Evolutionary conservation across 352 stramenopile species (phyloP).

Genomic region (Phytophthora macrochlamydospora): DNA sequence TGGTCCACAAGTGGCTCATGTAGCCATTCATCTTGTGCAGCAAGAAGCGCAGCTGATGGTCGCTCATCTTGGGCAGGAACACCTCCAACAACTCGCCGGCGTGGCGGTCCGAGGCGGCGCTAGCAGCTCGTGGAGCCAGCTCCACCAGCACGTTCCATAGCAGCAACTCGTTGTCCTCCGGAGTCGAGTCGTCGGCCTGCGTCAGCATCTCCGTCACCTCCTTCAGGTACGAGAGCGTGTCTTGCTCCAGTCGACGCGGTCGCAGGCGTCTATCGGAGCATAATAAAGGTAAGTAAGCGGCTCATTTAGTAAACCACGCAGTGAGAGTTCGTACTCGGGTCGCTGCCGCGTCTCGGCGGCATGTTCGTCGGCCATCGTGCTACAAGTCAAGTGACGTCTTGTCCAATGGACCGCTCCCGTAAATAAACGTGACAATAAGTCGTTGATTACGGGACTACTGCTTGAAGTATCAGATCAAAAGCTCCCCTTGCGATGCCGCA

Average conservation of each 20-base stretch:
- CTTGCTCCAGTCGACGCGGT: constrained; percentile 72
- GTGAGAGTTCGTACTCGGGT: constrained; percentile 27
- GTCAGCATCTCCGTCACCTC: constrained; percentile 83
- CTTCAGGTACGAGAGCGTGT: constrained; percentile 84
- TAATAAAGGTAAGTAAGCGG: too few relatives aligned
- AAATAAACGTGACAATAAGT: too few relatives aligned
- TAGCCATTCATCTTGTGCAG: constrained; percentile 84
- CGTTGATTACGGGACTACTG: too few relatives aligned
- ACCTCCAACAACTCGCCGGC: constrained; percentile 71
- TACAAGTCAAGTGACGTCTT: too few relatives aligned
- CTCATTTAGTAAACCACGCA: neutral
- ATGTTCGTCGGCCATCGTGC: constrained; percentile 17
- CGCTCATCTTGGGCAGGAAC: constrained; percentile 75
- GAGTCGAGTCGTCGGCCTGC: constrained; percentile 52
- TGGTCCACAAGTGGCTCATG: constrained; percentile 84
- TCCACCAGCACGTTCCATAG: constrained; percentile 87
- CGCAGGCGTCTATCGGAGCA: constrained; percentile 52
- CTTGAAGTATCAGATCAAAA: constrained; percentile 1
- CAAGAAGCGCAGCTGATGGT: constrained; percentile 73
- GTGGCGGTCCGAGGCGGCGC: constrained; percentile 77
- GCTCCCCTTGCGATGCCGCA: constrained; percentile 50
- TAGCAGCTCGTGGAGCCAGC: constrained; percentile 72
- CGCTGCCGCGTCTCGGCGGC: constrained; percentile 18
- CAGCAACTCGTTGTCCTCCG: constrained; percentile 64
- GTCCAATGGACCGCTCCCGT: too few relatives aligned